Evolutionary conservation across 805 yeast genomes (phyloP).

Genomic region (Debaryomyces hansenii): DNA sequence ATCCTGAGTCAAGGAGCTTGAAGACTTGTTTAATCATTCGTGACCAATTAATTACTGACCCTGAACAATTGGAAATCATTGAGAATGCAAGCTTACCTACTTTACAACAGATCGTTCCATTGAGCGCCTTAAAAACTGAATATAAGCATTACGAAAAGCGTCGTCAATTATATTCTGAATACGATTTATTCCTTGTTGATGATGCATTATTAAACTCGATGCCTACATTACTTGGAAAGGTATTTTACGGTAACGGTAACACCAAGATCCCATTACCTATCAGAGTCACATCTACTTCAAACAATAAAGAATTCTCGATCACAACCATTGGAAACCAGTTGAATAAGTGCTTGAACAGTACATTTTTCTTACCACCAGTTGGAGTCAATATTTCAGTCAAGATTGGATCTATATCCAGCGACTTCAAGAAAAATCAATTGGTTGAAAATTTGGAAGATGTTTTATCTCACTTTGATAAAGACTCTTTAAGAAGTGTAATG

Average conservation of each 20-base stretch:
- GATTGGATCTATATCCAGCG: slow-evolving; percentile 54
- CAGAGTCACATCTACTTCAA: slow-evolving; percentile 22
- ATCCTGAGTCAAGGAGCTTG: slow-evolving; percentile 39
- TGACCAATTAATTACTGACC: slow-evolving; percentile 51
- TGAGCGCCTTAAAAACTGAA: slow-evolving; percentile 74
- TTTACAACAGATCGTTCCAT: slow-evolving; percentile 60
- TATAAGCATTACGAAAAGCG: slow-evolving; percentile 88
- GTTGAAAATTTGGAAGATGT: slow-evolving; percentile 62
- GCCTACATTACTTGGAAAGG: slow-evolving; percentile 82
- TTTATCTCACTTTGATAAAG: slow-evolving; percentile 44
- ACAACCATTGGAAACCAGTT: slow-evolving; percentile 58
- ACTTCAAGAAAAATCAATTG: slow-evolving; percentile 47
- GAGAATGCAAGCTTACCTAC: slow-evolving; percentile 49
- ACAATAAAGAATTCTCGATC: slow-evolving; percentile 44
- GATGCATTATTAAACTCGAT: slow-evolving; percentile 75
- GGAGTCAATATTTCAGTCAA: slow-evolving; percentile 67
- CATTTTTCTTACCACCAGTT: slow-evolving; percentile 68
- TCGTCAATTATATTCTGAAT: slow-evolving; percentile 66
- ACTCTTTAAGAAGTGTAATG: slow-evolving; percentile 55
- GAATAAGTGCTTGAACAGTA: slow-evolving; percentile 54
- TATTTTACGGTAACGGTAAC: slow-evolving; percentile 55
- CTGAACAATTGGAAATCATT: slow-evolving; percentile 44
- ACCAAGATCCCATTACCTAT: slow-evolving; percentile 56
- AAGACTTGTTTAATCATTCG: slow-evolving; percentile 68
- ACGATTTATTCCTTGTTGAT: slow-evolving; percentile 81